Evolutionary conservation across 345 rosid genomes (phyloP), one percentile per base, ranked within the genome.

Genomic region (Eucalyptus brandiana): DNA sequence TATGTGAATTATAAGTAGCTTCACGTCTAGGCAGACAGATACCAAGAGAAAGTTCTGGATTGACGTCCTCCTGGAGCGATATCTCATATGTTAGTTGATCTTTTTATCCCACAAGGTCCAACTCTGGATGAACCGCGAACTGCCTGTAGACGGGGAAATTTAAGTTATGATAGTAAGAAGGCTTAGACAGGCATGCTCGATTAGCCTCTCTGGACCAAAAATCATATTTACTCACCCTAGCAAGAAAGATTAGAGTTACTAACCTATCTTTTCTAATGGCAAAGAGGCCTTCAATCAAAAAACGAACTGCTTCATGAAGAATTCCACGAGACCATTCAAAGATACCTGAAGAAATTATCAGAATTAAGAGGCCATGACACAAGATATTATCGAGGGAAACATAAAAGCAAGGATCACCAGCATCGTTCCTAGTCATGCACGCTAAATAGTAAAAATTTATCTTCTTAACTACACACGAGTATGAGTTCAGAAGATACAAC

Each of bases 311-410:
- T 93, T 97, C 99, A 90, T 96, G 98, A 89, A 97, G 95, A 87
- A 97, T 97, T 60, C 98, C 99, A 83, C 96, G 97, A 89, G 97
- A 97, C 56, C 99, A 93, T 92, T 97, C 99, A 94, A 97, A 96
- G 87, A 96, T 96, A 80, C 97, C 99, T 97, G 94, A 28, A 91
- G 37, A 88, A 86, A 89, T 67, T 86, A 92, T 72, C 89, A 86
- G 17, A 60, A 47, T 54, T 42, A 24, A 32, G n/a, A 89, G 58
- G 42, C 40, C 48, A 30, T 24, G 42, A 11, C 26, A 88, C 8
- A 58, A 81, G 54, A 83, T n/a, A 24, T 23, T 26, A 50, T 58
- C 56, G 19, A 32, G 42, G 53, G 14, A 16, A 23, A 21, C 49
- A 49, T 44, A 51, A 34, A 48, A 86, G 51, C 6, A 23, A 87